Percentiles rank a stretch among this genome's conserved stretches.
These are phyloP conservation scores for Cutaneotrichosporon cutaneum DNA, from an alignment of 1,284 basidiomycete species.

Conservation along the genomic window DNA sequence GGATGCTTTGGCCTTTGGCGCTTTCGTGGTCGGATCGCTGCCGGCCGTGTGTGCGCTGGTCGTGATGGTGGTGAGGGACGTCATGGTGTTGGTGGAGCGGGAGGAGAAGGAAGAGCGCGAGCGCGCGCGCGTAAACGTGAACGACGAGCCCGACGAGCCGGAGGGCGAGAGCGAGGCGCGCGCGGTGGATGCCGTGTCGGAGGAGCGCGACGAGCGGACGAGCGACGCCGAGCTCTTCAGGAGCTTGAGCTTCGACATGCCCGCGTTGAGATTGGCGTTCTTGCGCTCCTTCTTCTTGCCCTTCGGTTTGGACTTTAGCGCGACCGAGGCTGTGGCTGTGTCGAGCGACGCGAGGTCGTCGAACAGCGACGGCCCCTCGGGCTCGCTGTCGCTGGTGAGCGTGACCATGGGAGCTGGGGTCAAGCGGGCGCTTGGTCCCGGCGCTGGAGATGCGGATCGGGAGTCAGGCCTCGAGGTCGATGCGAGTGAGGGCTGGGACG, in stretches of 20 bases:
- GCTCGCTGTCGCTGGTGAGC: conserved; percentile 6
- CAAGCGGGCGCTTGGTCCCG: not conserved
- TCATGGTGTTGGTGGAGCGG: not conserved
- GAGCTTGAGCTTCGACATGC: conserved; percentile 3
- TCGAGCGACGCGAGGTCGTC: conserved; percentile 4
- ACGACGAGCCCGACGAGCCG: conserved; percentile 4
- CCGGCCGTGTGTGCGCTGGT: not conserved
- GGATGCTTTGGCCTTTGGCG: not conserved
- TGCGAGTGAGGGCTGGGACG: not conserved
- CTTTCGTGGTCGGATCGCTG: not conserved
- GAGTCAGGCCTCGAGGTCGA: not conserved
- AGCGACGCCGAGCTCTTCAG: conserved; percentile 4
- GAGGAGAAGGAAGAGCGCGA: conserved; percentile 4
- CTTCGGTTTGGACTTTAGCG: not conserved
- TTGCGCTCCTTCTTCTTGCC: conserved; percentile 6
- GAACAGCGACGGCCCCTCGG: not conserved
- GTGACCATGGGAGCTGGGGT: not conserved
- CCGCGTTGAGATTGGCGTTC: not conserved
- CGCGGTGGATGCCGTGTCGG: not conserved
- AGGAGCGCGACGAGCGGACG: not conserved
- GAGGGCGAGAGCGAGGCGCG: not conserved
- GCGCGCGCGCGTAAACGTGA: not conserved
- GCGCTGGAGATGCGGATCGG: not conserved
- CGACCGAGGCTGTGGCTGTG: not conserved
- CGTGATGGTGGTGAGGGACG: conserved; percentile 3